Conservation (phyloP, 1,284 basidiomycete species). For the Sporisorium exsertum region DNA sequence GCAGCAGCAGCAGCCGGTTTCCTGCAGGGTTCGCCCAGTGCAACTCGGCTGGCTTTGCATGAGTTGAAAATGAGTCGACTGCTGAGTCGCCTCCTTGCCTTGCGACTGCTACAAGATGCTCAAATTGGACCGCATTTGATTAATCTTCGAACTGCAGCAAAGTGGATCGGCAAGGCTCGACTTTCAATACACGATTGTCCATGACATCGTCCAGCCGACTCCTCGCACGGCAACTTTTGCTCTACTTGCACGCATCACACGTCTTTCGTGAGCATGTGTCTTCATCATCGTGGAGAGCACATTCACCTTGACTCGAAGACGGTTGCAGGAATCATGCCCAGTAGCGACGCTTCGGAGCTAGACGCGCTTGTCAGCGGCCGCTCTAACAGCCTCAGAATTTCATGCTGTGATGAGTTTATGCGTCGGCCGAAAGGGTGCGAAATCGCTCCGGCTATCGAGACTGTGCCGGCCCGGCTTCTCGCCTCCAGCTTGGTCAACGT, state of each 20-base stretch:
- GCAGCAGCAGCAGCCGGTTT: neutral
- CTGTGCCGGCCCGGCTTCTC: constrained; percentile 13
- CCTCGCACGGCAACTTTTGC: no score
- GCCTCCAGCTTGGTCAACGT: neutral
- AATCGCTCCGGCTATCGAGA: constrained; percentile 24
- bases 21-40: constrained; percentile 14
- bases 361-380: neutral
- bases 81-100: neutral
- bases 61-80: neutral
- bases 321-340: neutral
- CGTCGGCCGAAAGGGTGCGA: constrained; percentile 15
- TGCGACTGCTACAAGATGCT: neutral
- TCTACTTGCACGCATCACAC: no score
- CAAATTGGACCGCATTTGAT: neutral
- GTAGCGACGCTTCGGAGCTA: no score
- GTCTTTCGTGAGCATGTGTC: no score
- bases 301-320: neutral
- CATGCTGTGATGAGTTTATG: neutral
- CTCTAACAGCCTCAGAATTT: neutral
- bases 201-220: no score
- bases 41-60: constrained; percentile 7
- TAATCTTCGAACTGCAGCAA: neutral
- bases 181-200: no score
- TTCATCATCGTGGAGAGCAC: neutral
- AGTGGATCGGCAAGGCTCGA: no score